Evolutionary conservation across 2,329 filamentous ascomycete species (phyloP).

Genomic region (Whalleya microplaca): DNA sequence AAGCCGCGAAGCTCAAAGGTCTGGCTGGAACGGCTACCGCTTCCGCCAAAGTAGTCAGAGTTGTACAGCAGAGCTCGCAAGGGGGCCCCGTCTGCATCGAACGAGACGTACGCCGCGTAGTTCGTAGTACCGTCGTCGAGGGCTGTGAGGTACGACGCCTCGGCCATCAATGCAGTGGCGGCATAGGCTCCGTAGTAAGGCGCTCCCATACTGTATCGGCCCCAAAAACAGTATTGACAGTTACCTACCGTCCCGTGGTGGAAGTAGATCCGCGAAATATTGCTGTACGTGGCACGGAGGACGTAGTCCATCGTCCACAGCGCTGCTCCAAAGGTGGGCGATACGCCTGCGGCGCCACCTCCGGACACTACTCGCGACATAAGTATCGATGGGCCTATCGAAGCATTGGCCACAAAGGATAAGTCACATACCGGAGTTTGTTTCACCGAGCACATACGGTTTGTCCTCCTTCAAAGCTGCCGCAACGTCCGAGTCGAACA

Average conservation of each 20-base stretch:
- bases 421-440: conserved; percentile 47
- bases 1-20: conserved; percentile 49
- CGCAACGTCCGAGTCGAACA: conserved; percentile 45
- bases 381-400: conserved; percentile 21
- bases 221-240: conserved; percentile 43
- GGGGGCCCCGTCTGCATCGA: conserved; percentile 41
- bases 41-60: conserved; percentile 46
- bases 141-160: conserved; percentile 47
- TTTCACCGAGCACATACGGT: conserved; percentile 53
- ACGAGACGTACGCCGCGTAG: conserved; percentile 53
- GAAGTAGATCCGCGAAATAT: conserved; percentile 50
- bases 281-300: conserved; percentile 40
- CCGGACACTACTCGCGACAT: conserved; percentile 37
- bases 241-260: conserved; percentile 57
- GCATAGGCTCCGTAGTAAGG: conserved; percentile 57
- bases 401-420: too few species aligned
- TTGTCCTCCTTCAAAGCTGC: conserved; percentile 45
- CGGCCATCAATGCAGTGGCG: conserved; percentile 49
- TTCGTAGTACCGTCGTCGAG: conserved; percentile 47
- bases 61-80: conserved; percentile 49
- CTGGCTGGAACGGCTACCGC: conserved; percentile 40
- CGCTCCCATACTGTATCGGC: conserved; percentile 50
- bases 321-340: conserved; percentile 51
- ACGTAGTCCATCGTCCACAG: conserved; percentile 56
- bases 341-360: conserved; percentile 44